phyloP scores from a whole-genome alignment of 2,329 filamentous ascomycete genomes.

The Pestalotiopsis sp. region DNA sequence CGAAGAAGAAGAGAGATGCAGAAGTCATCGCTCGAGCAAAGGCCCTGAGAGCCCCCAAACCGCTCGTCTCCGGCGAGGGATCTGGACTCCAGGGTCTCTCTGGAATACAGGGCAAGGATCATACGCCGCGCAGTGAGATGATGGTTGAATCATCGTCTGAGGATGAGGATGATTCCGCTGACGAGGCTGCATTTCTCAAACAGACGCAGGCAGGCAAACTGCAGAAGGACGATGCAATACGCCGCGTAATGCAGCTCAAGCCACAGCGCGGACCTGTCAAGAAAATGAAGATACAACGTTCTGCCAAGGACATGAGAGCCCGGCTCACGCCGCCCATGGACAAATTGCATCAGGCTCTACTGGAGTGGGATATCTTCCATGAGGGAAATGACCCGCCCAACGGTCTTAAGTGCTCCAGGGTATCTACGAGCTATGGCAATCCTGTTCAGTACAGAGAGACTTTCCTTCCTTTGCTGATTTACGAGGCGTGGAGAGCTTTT shows the following conservation, averaged over 20 bases:
- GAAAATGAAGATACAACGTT: constrained; percentile 79
- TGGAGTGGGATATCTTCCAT: constrained; percentile 96
- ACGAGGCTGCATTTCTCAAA: constrained; percentile 52
- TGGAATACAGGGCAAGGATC: constrained; percentile 76
- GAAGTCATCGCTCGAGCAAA: constrained; percentile 72
- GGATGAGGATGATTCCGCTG: constrained; percentile 70
- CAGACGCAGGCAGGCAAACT: constrained; percentile 50
- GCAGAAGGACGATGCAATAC: constrained; percentile 48
- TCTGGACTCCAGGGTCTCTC: constrained; percentile 74
- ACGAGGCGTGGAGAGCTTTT: constrained; percentile 96
- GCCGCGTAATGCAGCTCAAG: constrained; percentile 51
- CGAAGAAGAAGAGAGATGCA: constrained; percentile 71
- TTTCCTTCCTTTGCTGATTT: constrained; percentile 85
- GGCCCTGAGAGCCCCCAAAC: constrained; percentile 53
- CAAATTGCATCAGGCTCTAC: constrained; percentile 79
- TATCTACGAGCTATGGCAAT: constrained; percentile 77
- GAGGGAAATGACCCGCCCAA: constrained; percentile 83
- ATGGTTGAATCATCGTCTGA: constrained; percentile 88
- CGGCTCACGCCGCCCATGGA: constrained; percentile 89
- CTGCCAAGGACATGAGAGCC: constrained; percentile 91
- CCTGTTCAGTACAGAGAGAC: constrained; percentile 82
- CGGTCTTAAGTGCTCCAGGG: constrained; percentile 71
- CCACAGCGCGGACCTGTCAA: constrained; percentile 74
- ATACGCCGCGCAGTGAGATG: constrained; percentile 78
- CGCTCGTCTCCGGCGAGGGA: constrained; percentile 71